Evolutionary conservation across 2,329 filamentous ascomycete species (phyloP), one percentile per base, ranked within the genome.

Genomic region (Thelonectria blattea): DNA sequence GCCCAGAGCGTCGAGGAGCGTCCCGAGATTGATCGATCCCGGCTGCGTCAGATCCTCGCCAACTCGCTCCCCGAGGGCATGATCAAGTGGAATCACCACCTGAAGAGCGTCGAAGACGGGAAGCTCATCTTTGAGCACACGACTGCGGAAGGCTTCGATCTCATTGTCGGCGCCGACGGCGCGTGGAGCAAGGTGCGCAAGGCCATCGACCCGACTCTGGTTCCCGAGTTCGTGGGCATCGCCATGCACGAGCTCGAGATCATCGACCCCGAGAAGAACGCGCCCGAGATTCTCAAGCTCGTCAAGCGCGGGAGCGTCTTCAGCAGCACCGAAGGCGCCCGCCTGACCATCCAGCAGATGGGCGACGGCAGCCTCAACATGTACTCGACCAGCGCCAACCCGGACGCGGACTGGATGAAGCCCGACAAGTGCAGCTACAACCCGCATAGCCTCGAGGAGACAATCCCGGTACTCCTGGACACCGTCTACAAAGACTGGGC

Each of bases 11-110:
- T 76, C 18, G 69, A 70, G 46, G 75, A 79, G 57, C 75, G 80
- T 7, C 83, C 82, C 0, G 84, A 86, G 68, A 86, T 87, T 61
- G 83, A 87, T 69, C 79, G 83, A 17, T 64, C 73, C 6, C 71
- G 74, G 20, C 74, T 85, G 15, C 74, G 80, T 7, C 67, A 76
- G 46, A 72, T 85, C 3, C 72, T 85, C 9, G 70, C 78, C 17
- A 73, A 79, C 22, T 80, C 80, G 2, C 73, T 84, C 10, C 76
- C 83, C 0, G 68, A 74, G 8, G 77, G 71, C 5, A 80, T 72
- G 56, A 78, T 85, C 43, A 71, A 74, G 56, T 86, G 81, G 82
- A 78, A 76, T 2, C 72, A 76, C 47, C 78, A 72, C 50, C 76
- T 87, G 17, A 69, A 73, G 50, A 66, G 72, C 5, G 72, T 84